Evolutionary conservation across 768 basidiomycete genomes (phyloP), one percentile per base, ranked within the genome.

Genomic region (Royoungia palumana): DNA sequence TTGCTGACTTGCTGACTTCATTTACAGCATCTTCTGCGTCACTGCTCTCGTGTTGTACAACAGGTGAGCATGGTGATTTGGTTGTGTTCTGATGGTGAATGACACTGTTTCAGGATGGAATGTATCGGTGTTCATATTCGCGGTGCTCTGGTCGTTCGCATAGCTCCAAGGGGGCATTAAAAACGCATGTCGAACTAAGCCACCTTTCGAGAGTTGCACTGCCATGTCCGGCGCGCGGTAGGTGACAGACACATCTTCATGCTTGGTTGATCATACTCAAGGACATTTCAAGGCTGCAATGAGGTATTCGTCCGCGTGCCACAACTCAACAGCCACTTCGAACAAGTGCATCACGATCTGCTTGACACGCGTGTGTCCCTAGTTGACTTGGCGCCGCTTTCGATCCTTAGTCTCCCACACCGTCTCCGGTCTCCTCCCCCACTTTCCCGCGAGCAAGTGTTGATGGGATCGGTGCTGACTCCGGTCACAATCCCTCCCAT

Each of bases 141-240:
- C 61, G 65, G 19, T 67, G 66, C 19, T 51, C 66, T 37, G 66
- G 67, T 9, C 58, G 65, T 22, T 6, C 54, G 17, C 66, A 67
- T 25, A 30, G 10, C 17, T 56, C 67, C 3, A 34, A 28, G 17
- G 25, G 21, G 3, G 57, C 50, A n/a, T 16, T 67, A 28, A 63
- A 56, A 35, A 51, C 44, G 2, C 66, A 67, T 28, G 46, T 69
- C 2, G 61, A 69, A 19, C 57, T 69, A 17, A 67, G 66, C 22
- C 66, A 67, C 35, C 8, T 67, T 24, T 67, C 66, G 16, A 56
- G 66, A 22, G 47, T 67, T 5, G 35, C 58, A n/a, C n/a, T 67
- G 10, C 35, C 28, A 19, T 67, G 66, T 46, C 67, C 63, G 0
- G 51, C 53, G 2, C 51, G 44, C n/a, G 59, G 65, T 67, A 52